Evolutionary conservation across 345 rosid species (phyloP).

Genomic region (Citrus glauca): DNA sequence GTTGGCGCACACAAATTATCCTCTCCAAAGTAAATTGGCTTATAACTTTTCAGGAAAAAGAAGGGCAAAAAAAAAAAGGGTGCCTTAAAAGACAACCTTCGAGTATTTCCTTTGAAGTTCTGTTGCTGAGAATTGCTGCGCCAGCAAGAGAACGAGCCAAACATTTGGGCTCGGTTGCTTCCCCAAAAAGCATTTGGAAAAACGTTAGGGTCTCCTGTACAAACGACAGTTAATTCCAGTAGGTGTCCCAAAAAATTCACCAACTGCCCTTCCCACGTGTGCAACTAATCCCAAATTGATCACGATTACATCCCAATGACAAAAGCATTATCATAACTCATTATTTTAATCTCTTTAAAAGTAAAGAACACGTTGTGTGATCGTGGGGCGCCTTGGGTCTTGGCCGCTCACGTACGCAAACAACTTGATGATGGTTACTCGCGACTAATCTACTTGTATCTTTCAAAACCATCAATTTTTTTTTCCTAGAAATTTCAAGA

Average conservation of each 20-base stretch:
- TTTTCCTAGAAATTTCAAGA: neutral
- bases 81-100: neutral
- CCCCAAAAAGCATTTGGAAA: neutral
- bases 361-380: too few species aligned
- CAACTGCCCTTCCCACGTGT: slow-evolving; percentile 4
- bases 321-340: neutral
- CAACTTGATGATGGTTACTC: slow-evolving; percentile 1
- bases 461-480: neutral
- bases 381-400: neutral
- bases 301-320: neutral
- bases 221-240: neutral
- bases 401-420: neutral
- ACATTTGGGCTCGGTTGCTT: neutral
- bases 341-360: too few species aligned
- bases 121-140: neutral
- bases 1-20: too few species aligned
- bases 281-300: neutral
- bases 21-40: neutral
- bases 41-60: too few species aligned
- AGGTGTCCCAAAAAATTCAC: neutral
- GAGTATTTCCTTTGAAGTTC: neutral
- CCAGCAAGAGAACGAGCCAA: neutral
- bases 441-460: neutral
- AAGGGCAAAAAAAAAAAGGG: neutral
- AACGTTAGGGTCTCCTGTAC: neutral